These are phyloP conservation scores for Plantago major DNA, from an alignment of 257 asterid genomes.

Conservation along the genomic window DNA sequence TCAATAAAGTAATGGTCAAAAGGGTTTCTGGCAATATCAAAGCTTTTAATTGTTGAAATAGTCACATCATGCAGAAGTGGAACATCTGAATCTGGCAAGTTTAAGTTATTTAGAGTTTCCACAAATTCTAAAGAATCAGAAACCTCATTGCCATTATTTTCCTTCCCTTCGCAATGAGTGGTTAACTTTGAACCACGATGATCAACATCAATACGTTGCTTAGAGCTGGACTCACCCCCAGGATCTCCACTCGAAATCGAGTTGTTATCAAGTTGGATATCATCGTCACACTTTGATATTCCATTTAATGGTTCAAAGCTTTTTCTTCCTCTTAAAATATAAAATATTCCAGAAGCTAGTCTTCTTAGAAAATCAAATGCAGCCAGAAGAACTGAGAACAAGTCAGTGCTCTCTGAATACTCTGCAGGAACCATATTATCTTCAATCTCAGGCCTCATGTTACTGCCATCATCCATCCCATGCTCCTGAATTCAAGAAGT, in stretches of 20 bases:
- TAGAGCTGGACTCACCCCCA: constrained; percentile 47
- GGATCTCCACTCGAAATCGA: constrained; percentile 21
- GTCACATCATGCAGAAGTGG: constrained; percentile 21
- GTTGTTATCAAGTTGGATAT: constrained; percentile 41
- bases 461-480: constrained; percentile 40
- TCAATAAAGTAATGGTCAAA: constrained; percentile 70
- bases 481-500: no score
- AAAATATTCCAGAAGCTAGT: constrained; percentile 75
- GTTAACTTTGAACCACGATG: constrained; percentile 29
- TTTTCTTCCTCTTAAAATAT: constrained; percentile 62
- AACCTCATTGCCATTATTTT: constrained; percentile 32
- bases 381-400: constrained; percentile 66
- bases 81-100: constrained; percentile 31
- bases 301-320: constrained; percentile 33
- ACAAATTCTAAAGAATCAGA: constrained; percentile 40
- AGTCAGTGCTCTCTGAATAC: constrained; percentile 60
- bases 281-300: constrained; percentile 57
- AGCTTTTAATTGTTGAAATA: constrained; percentile 59
- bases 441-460: constrained; percentile 40
- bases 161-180: constrained; percentile 43
- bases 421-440: constrained; percentile 43
- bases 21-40: constrained; percentile 80
- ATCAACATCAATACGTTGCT: constrained; percentile 37
- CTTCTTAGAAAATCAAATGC: constrained; percentile 85
- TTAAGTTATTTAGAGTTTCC: constrained; percentile 41